Base-by-base conservation (phyloP, 23 red algal species). In the Agarophyton chilense region DNA sequence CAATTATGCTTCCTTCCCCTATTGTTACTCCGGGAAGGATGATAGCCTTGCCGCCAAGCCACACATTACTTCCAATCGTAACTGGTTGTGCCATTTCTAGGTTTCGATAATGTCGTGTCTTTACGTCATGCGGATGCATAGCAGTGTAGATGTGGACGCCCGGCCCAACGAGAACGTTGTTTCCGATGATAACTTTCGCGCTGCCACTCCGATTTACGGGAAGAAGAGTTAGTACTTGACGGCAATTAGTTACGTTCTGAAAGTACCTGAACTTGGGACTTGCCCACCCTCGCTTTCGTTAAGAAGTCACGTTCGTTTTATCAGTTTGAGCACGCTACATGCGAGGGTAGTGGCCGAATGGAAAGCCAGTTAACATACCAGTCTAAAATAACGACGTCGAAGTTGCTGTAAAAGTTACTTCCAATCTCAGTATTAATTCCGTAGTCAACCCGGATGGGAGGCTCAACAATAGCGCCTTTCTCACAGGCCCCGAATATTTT, bases 71-170 rank as follows among this genome's bases (percentile, higher is more conserved):
- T 13, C 52, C 92, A 67, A 94, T 94, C 10, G 16, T n/a, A 47
- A 94, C 78, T 22, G 72, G 74, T 49, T 21, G 57, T n/a, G 75
- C 64, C 28, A 55, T 54, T 56, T 73, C 76, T 8, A 81, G 58
- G 21, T 47, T 43, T 24, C 21, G 24, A 34, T 21, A 8, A 67
- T 72, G 55, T n/a, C 88, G 31, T 29, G 75, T 76, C 31, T 68
- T 40, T 12, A 42, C 24, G 42, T 94, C 92, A 5, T 81, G 62
- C 0, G 92, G 92, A 40, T 94, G 92, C 9, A 10, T 81, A 31
- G 74, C 83, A 5, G 92, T 72, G 74, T 94, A 94, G 4, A 94
- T 36, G 32, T 94, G 92, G 5, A 82, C 92, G 5, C 73, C 83
- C 4, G 92, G 92, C 24, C 83, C 92, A 18, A 94, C 10, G 21